phyloP scores from a whole-genome alignment of 2,329 filamentous ascomycete genomes.

The Fusarium oxysporum region DNA sequence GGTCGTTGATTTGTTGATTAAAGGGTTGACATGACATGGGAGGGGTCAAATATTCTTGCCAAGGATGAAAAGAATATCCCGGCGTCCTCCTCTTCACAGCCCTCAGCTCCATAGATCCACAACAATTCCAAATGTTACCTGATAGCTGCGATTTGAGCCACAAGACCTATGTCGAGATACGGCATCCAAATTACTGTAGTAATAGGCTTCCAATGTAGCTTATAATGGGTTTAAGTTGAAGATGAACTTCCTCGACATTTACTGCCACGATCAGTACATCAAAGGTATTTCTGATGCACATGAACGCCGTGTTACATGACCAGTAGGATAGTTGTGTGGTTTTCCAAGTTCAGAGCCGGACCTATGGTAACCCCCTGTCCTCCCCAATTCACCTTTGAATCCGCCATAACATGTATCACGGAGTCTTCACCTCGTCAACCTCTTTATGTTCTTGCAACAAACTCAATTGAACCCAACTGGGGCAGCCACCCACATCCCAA shows the following conservation, averaged over 20 bases:
- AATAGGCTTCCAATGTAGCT: background rate
- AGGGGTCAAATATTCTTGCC: background rate
- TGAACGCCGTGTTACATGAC: no score
- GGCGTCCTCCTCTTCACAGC: background rate
- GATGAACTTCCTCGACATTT: background rate
- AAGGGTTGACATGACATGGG: background rate
- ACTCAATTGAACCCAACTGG: constrained; percentile 13
- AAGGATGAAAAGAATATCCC: background rate
- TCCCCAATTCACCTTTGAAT: background rate
- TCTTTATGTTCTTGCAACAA: constrained; percentile 3
- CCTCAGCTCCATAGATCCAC: background rate
- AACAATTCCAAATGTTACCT: background rate
- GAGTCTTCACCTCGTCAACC: background rate
- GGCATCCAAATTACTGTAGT: no score
- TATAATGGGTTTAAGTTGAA: background rate
- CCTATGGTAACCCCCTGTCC: background rate
- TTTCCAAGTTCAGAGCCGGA: background rate
- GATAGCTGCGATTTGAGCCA: no score
- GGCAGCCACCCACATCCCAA: background rate
- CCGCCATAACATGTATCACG: background rate
- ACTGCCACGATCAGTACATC: background rate
- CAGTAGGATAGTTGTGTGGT: background rate
- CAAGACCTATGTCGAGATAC: background rate
- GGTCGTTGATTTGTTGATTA: background rate
- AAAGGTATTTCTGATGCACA: background rate